Evolutionary conservation across 371 early-diverging fungal species (phyloP).

Genomic region (Furculomyces boomerangus): DNA sequence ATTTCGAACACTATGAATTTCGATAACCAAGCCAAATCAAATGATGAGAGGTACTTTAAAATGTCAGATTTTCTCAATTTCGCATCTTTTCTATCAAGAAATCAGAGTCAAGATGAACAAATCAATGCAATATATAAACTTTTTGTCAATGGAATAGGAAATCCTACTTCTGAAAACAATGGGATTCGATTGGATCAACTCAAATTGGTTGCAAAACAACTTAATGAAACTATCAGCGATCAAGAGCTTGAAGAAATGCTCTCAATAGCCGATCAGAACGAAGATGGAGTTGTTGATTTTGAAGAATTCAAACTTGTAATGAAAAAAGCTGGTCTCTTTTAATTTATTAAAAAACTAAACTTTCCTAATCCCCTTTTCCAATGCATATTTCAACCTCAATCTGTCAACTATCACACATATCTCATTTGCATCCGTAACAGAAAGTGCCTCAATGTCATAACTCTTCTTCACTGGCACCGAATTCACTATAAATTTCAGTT

Average conservation of each 20-base stretch:
- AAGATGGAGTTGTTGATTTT: conserved; percentile 29
- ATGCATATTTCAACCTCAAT: conserved; percentile 1
- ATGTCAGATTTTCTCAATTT: no score
- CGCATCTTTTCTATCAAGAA: no score
- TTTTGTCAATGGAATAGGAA: no score
- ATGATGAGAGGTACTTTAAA: no score
- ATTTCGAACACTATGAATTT: no score
- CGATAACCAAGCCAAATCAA: no score
- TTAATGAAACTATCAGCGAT: conserved; percentile 44
- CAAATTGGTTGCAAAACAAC: conserved; percentile 29
- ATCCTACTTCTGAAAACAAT: no score
- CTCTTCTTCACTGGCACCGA: conserved; percentile 45
- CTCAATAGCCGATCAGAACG: conserved; percentile 39
- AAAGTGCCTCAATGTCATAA: conserved; percentile 60
- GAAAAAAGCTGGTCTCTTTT: conserved; percentile 28
- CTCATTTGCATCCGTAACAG: conserved; percentile 34
- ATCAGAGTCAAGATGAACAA: no score
- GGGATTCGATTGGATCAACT: no score
- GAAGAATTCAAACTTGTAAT: conserved; percentile 32
- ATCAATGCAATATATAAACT: no score
- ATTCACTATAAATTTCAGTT: conserved; percentile 53
- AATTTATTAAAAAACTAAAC: not conserved
- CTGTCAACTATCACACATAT: conserved; percentile 16
- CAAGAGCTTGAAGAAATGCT: conserved; percentile 53
- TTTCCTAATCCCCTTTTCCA: not conserved